Base-by-base conservation (phyloP, 108 stramenopile species). In the Skeletonema marinoi region DNA sequence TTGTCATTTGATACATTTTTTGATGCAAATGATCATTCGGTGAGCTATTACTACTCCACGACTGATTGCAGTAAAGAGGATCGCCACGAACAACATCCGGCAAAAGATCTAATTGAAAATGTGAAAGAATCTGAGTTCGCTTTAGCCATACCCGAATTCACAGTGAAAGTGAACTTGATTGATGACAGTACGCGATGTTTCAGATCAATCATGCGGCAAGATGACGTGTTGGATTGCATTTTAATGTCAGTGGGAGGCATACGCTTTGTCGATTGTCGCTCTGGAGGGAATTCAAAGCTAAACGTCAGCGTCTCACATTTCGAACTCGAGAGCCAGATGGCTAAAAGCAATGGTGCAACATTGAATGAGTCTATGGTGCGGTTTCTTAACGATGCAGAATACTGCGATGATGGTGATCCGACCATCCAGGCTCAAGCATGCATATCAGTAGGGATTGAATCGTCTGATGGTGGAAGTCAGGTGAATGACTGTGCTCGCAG, bases 1-100 rank as follows among this genome's bases (percentile, higher is more conserved):
- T 60, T 80, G 25, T 85, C 93, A 12, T 94, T 92, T 64, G 93
- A 94, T 78, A 81, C 88, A 9, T 94, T 94, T 65, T 94, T 94
- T 58, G 93, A 94, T 78, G 90, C 91, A 19, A 94, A 92, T 62
- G 93, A 94, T 42, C 54, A 56, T 25, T 56, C 54, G 54, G 83
- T 91, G 38, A 86, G 84, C 68, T 68, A 87, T 46, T 89, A 89
- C 60, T 68, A 84, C 3, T 83, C 86, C 16, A 51, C 85, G 10
- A 36, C 86, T 30, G 73, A 70, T 17, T 71, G 80, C n/a, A 81
- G 79, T 17, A 50, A 68, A 32, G 35, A 31, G 46, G 21, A 41
- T 25, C 32, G 12, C 44, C 50, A 50, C 48, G 78, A 77, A 12
- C 29, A 59, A 9, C 41, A 50, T 2, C 36, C n/a, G 29, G 54